Conservation (phyloP, 139 green algal genomes). For the Chlorella sp. region DNA sequence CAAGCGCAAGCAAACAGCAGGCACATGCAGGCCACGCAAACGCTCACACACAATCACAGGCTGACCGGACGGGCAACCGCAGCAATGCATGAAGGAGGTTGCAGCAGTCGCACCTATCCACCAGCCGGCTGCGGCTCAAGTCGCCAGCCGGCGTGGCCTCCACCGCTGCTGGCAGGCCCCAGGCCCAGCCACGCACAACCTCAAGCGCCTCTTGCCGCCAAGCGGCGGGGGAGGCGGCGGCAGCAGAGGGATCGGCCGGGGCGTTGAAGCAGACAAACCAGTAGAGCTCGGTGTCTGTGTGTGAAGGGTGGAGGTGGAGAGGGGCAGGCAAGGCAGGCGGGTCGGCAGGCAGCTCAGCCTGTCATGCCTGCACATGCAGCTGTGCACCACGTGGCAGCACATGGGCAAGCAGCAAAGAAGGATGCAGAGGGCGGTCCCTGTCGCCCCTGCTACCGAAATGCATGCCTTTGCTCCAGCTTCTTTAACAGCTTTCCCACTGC, state of each 20-base stretch:
- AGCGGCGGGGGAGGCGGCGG: slow-evolving; percentile 8
- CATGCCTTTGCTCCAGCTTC: too few relatives aligned
- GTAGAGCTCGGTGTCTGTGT: slow-evolving; percentile 61
- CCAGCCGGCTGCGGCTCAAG: slow-evolving; percentile 54
- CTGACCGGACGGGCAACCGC: too few relatives aligned
- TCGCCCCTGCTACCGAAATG: too few relatives aligned
- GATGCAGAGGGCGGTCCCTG: too few relatives aligned
- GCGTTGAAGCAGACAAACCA: slow-evolving; percentile 66
- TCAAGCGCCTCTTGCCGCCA: slow-evolving; percentile 49
- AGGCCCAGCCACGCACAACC: slow-evolving; percentile 58
- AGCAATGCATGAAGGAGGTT: too few relatives aligned
- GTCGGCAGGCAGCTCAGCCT: too few relatives aligned
- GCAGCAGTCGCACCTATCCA: slow-evolving; percentile 51
- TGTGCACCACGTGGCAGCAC: not conserved
- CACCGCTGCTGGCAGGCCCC: slow-evolving; percentile 51
- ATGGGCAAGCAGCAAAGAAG: not conserved
- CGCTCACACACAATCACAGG: not conserved
- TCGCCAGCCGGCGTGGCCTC: slow-evolving; percentile 41
- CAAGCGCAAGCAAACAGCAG: not conserved
- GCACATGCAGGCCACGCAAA: not conserved
- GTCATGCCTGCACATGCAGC: too few relatives aligned
- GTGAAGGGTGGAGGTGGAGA: not conserved
- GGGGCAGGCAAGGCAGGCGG: not conserved
- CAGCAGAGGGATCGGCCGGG: not conserved
- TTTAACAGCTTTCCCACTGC: too few relatives aligned